These are phyloP conservation scores for Cantharellus cinnabarinus DNA, from an alignment of 768 basidiomycete species.

Conservation along the genomic window DNA sequence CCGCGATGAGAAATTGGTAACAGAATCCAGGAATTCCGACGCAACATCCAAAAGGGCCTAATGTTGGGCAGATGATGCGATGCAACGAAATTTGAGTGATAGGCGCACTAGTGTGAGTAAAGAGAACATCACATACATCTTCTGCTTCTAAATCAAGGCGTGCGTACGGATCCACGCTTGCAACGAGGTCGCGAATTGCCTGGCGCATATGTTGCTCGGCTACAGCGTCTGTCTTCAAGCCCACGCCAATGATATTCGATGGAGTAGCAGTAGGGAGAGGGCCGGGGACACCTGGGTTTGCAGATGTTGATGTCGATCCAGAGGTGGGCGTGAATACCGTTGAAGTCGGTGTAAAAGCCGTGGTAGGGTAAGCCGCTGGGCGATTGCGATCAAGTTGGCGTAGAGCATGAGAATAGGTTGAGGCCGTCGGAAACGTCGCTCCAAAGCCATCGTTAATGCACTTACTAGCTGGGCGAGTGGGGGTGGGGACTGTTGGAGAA, in stretches of 20 bases:
- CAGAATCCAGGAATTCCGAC: constrained; percentile 93
- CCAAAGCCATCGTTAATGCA: no score
- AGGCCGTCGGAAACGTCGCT: no score
- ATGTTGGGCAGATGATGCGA: neutral
- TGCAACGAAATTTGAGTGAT: neutral
- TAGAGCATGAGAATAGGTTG: no score
- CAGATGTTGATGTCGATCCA: no score
- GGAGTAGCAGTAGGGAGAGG: no score
- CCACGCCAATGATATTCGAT: neutral
- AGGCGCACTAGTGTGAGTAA: neutral
- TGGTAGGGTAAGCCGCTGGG: no score
- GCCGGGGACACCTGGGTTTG: no score
- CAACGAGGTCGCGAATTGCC: constrained; percentile 81
- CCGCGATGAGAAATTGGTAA: constrained; percentile 80
- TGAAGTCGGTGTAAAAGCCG: no score
- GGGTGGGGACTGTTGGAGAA: no score
- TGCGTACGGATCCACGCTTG: constrained; percentile 75
- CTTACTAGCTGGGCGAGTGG: no score
- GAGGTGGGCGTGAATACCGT: no score
- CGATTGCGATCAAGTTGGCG: no score
- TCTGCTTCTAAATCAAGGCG: constrained; percentile 85
- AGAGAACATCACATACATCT: constrained; percentile 32
- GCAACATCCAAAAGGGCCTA: constrained; percentile 77
- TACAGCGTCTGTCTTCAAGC: neutral
- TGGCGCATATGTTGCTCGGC: constrained; percentile 22